Base-by-base conservation (phyloP, 2,329 filamentous ascomycete species). In the Alternaria alternata region DNA sequence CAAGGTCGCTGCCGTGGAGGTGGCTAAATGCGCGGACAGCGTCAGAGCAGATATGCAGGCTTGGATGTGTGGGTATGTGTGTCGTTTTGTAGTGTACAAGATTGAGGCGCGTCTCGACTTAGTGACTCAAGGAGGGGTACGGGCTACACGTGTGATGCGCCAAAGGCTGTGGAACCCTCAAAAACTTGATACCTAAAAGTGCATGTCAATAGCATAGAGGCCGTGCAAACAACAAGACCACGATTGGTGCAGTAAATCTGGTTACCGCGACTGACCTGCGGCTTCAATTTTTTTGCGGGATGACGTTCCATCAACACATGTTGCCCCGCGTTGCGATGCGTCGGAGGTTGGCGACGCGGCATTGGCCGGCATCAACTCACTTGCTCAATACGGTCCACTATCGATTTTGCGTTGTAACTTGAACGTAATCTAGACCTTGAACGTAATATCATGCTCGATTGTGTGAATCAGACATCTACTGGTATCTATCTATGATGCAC, bases 61-160 rank as follows among this genome's bases (percentile, higher is more conserved):
- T 62, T 24, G 20, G 34, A 54, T 57, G 51, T 41, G 67, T 62
- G 65, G 63, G 57, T 54, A 9, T 61, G 70, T 75, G 66, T 74
- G 71, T 75, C 64, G 73, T 75, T 73, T 72, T 55, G 68, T 67
- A 51, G 65, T 74, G 72, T 72, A 66, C 65, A 66, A 55, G 56
- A 57, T 57, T 64, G 52, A 59, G 55, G 52, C 51, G 62, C 57
- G 53, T 54, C 57, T 59, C 54, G 64, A 18, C 18, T 20, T 16
- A 56, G 52, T 69, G 69, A 69, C 68, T 71, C 70, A 71, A 69
- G 54, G 70, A 72, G 71, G 71, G 69, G 68, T 68, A 67, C 30
- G n/a, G 57, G 43, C 54, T 57, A 54, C 64, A 72, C 66, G 69
- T 67, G 66, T 55, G 63, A 57, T 30, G 52, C 39, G 55, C 54